These are phyloP conservation scores for Mycena olivaceomarginata DNA, from an alignment of 768 basidiomycete species.

Conservation along the genomic window DNA sequence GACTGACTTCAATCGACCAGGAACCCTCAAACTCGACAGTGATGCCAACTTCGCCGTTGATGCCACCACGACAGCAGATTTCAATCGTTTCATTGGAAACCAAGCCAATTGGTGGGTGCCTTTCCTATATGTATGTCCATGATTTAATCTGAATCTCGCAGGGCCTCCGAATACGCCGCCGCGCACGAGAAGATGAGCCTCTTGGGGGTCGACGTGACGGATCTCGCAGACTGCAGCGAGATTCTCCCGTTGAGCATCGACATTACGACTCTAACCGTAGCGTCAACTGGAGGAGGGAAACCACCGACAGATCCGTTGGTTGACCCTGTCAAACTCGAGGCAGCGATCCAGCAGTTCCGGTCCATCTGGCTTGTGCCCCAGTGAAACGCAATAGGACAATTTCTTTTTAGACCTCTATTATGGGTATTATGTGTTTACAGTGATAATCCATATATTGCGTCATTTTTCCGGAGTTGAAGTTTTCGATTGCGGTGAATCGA, in stretches of 20 bases:
- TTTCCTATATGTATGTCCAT: not conserved
- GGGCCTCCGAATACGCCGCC: not conserved
- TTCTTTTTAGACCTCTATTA: too few relatives aligned
- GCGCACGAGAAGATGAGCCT: not conserved
- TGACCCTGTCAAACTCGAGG: conserved; percentile 5
- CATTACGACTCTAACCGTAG: not conserved
- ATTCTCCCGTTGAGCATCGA: not conserved
- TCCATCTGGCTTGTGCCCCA: not conserved
- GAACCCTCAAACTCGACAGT: not conserved
- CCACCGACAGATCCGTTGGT: not conserved
- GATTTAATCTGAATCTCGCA: not conserved
- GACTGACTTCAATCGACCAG: not conserved
- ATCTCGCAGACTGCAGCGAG: conserved; percentile 1
- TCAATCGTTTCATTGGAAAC: not conserved
- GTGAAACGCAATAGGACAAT: too few relatives aligned
- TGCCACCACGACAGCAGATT: not conserved
- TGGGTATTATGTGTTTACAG: too few relatives aligned
- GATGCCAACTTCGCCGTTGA: not conserved
- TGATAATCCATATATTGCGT: too few relatives aligned
- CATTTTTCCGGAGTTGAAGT: too few relatives aligned
- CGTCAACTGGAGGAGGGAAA: not conserved
- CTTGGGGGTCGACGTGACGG: not conserved
- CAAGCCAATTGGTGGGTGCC: not conserved
- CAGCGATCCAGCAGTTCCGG: not conserved
- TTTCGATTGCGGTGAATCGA: too few relatives aligned